Evolutionary conservation across 83 land plant species (phyloP).

Genomic region (Picea engelmannii): DNA sequence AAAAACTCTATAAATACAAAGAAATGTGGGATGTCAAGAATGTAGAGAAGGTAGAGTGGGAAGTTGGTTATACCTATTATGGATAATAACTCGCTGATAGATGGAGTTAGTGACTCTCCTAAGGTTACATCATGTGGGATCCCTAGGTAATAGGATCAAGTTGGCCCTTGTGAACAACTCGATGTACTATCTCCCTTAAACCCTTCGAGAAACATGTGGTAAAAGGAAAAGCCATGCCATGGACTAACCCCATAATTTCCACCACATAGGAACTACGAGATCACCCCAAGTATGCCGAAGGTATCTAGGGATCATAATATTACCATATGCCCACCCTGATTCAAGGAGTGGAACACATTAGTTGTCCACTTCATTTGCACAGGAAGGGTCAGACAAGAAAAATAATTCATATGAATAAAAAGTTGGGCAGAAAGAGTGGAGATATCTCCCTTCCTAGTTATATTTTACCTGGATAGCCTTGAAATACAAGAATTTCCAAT

Average conservation of each 20-base stretch:
- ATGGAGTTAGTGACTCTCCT: neutral
- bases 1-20: constrained; percentile 2
- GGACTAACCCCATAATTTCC: neutral
- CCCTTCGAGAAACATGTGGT: neutral
- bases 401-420: too few species aligned
- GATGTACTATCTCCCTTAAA: neutral
- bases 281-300: neutral
- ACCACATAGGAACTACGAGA: neutral
- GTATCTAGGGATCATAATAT: too few species aligned
- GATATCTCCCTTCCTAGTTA: too few species aligned
- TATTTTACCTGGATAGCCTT: too few species aligned
- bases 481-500: too few species aligned
- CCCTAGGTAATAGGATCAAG: neutral
- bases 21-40: neutral
- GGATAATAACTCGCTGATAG: neutral
- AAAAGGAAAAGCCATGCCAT: neutral
- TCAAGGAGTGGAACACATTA: too few species aligned
- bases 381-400: too few species aligned
- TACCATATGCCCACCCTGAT: too few species aligned
- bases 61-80: neutral
- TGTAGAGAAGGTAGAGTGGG: neutral
- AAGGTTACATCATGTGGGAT: neutral
- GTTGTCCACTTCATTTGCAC: too few species aligned
- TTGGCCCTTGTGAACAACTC: neutral
- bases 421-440: too few species aligned